Conservation (phyloP, 352 stramenopile species). For the Globisporangium cederbergense region DNA sequence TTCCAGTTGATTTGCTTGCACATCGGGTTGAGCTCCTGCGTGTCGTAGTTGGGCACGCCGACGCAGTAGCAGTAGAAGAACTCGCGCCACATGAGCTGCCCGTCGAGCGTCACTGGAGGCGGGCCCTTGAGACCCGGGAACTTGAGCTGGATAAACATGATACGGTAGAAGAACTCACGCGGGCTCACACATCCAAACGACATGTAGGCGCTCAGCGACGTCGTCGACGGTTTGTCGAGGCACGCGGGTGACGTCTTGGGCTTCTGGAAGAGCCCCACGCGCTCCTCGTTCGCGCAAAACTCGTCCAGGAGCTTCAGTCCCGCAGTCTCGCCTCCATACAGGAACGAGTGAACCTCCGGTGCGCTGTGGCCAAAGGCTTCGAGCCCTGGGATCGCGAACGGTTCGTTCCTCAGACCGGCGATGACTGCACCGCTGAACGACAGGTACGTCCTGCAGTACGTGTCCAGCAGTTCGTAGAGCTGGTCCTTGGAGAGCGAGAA, state of each 20-base stretch:
- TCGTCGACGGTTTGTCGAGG: slow-evolving; percentile 87
- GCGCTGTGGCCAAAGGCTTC: slow-evolving; percentile 32
- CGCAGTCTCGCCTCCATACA: slow-evolving; percentile 53
- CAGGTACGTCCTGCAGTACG: slow-evolving; percentile 22
- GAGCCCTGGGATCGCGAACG: slow-evolving; percentile 43
- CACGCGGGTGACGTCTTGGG: slow-evolving; percentile 91
- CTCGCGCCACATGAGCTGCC: slow-evolving; percentile 95
- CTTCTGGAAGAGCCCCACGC: slow-evolving; percentile 94
- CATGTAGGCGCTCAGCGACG: slow-evolving; percentile 92
- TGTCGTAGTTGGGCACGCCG: slow-evolving; percentile 76
- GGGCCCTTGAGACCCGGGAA: slow-evolving; percentile 79
- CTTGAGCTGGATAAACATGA: slow-evolving; percentile 87
- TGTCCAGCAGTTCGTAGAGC: slow-evolving; percentile 28
- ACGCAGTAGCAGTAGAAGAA: slow-evolving; percentile 88
- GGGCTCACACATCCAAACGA: slow-evolving; percentile 87
- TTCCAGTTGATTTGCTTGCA: slow-evolving; percentile 80
- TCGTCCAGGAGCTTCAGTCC: slow-evolving; percentile 46
- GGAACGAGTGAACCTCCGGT: slow-evolving; percentile 37
- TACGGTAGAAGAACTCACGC: slow-evolving; percentile 72
- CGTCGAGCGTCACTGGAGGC: slow-evolving; percentile 88
- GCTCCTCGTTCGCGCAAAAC: slow-evolving; percentile 61
- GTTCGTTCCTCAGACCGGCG: slow-evolving; percentile 21
- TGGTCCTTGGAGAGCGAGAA: slow-evolving; percentile 22
- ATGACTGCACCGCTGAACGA: slow-evolving; percentile 19
- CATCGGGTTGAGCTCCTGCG: slow-evolving; percentile 88